A percentile compares a stretch with the other conserved stretches of the same genome.
Evolutionary conservation across 2,329 filamentous ascomycete genomes (phyloP).

Genomic region (Cercospora sojina): DNA sequence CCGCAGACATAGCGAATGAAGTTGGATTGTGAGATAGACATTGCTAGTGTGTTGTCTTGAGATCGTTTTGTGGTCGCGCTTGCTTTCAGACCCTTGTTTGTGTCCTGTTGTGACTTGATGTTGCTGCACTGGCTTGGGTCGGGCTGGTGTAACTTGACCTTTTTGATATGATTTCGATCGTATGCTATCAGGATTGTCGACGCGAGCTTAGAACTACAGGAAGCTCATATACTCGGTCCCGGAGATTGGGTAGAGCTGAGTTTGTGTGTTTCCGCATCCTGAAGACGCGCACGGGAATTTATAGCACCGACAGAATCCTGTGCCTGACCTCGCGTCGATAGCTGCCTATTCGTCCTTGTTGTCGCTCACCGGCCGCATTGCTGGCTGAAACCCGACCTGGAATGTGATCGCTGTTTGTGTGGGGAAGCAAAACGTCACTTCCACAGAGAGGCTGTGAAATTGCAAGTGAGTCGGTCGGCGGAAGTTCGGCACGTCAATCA

Average conservation of each 20-base stretch:
- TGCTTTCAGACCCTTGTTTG: background rate
- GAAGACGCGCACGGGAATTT: background rate
- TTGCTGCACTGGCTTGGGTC: background rate
- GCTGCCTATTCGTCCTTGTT: background rate
- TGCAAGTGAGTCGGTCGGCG: constrained; percentile 2
- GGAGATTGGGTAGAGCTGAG: background rate
- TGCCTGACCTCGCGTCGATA: background rate
- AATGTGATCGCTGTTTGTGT: background rate
- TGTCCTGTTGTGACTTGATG: background rate
- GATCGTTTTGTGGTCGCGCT: background rate
- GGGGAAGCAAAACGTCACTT: background rate
- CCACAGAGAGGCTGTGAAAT: background rate
- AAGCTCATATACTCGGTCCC: constrained; percentile 4
- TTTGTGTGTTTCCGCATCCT: background rate
- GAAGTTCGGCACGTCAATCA: constrained; percentile 1
- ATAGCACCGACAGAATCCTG: constrained; percentile 2
- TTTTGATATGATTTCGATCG: background rate
- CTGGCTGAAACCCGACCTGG: background rate
- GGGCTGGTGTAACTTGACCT: background rate
- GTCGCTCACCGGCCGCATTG: background rate
- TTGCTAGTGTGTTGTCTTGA: background rate
- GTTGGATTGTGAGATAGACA: constrained; percentile 9
- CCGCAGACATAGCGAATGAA: constrained; percentile 7
- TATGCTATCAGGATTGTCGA: background rate
- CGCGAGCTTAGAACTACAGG: background rate